A percentile compares a stretch with the other conserved stretches of the same genome.
Evolutionary conservation across 192 early-diverging fungal species (phyloP).

Genomic region (Coemansia sp.): DNA sequence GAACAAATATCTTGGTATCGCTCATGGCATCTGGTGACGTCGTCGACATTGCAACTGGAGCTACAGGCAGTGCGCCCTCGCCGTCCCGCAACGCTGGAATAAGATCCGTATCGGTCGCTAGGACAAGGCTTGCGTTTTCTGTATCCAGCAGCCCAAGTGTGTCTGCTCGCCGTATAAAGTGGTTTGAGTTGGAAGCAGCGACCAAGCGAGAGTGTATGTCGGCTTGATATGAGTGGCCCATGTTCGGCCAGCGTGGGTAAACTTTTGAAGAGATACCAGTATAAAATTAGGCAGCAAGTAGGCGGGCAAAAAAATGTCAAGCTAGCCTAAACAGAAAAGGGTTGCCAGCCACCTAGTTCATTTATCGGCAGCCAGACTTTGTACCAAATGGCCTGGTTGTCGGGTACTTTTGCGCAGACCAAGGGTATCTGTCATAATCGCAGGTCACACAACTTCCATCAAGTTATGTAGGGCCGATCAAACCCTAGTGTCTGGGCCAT

Average conservation of each 20-base stretch:
- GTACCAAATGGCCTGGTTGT: neutral
- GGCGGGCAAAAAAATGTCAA: neutral
- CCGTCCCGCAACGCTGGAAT: neutral
- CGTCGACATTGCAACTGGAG: conserved; percentile 7
- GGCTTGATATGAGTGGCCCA: neutral
- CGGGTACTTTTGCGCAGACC: neutral
- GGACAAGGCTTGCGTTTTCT: neutral
- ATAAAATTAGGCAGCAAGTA: neutral
- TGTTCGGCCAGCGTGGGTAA: neutral
- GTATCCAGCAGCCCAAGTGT: neutral
- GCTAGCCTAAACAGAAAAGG: neutral
- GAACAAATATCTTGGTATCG: conserved; percentile 55
- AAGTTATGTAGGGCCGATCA: neutral
- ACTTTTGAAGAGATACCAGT: neutral
- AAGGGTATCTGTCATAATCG: neutral
- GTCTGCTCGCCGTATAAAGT: neutral
- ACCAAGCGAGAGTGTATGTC: neutral
- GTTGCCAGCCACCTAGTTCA: neutral
- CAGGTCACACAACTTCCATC: neutral
- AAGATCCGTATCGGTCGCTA: neutral
- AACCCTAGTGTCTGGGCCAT: neutral
- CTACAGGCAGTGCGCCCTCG: conserved; percentile 7
- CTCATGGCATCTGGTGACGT: conserved; percentile 42
- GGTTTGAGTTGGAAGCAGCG: neutral
- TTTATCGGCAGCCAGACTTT: neutral